phyloP scores from a whole-genome alignment of 108 stramenopile genomes.

The Fragilaria radians region DNA sequence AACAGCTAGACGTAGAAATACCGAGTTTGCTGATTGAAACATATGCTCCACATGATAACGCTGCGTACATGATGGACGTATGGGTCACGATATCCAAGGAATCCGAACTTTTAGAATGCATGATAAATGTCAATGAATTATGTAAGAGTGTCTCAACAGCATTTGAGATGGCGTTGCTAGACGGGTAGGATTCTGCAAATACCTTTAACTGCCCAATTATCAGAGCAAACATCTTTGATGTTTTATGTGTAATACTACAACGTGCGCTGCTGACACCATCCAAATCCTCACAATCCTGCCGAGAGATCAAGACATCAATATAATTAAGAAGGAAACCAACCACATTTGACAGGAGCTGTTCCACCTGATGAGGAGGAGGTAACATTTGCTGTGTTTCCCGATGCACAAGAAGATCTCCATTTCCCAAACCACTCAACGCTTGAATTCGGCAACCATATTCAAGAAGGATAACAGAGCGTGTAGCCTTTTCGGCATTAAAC shows the following conservation, averaged over 20 bases:
- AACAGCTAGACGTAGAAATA: constrained; percentile 18
- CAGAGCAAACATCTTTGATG: constrained; percentile 29
- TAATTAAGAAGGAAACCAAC: constrained; percentile 57
- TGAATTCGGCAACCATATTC: constrained; percentile 61
- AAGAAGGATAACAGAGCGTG: constrained; percentile 56
- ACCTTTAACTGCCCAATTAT: constrained; percentile 44
- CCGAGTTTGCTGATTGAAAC: constrained; percentile 6
- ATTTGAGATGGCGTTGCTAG: constrained; percentile 37
- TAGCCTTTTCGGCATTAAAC: constrained; percentile 24
- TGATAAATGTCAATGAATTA: constrained; percentile 7
- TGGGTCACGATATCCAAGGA: constrained; percentile 16
- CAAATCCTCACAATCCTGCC: constrained; percentile 3
- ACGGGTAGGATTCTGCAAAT: constrained; percentile 53
- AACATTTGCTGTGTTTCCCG: constrained; percentile 43
- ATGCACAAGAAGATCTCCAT: constrained; percentile 70
- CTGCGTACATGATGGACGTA: constrained; percentile 45
- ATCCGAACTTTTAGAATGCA: constrained; percentile 7
- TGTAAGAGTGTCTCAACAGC: constrained; percentile 36
- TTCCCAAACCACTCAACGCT: constrained; percentile 64
- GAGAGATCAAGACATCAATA: constrained; percentile 12
- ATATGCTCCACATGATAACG: constrained; percentile 57
- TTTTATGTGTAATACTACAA: constrained; percentile 24
- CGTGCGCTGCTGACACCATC: constrained; percentile 18
- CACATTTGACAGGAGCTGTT: constrained; percentile 49
- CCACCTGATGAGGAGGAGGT: constrained; percentile 71